Conservation (phyloP, 805 yeast species). For the Scheffersomyces spartinae region DNA sequence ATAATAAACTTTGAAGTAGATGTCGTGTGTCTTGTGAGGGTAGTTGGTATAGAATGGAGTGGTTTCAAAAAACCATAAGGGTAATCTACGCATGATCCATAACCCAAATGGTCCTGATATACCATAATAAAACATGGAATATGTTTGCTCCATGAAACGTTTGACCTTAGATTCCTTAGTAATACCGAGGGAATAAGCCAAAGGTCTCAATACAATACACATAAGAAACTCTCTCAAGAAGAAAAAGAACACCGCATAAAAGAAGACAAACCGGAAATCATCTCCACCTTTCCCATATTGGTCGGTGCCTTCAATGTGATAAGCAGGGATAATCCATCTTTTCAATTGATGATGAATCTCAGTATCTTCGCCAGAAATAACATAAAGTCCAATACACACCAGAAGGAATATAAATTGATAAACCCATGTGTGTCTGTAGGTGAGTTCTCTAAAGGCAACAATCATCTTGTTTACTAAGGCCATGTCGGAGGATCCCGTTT, state of each 20-base stretch:
- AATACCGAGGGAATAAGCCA: slow-evolving; percentile 47
- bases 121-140: slow-evolving; percentile 72
- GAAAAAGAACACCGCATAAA: slow-evolving; percentile 78
- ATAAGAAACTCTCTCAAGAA: slow-evolving; percentile 83
- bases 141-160: slow-evolving; percentile 90
- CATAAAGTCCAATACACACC: slow-evolving; percentile 30
- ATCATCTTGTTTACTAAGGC: slow-evolving; percentile 46
- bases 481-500: slow-evolving; percentile 24
- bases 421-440: slow-evolving; percentile 61
- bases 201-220: slow-evolving; percentile 70
- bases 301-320: slow-evolving; percentile 47
- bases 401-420: slow-evolving; percentile 44
- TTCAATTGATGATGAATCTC: slow-evolving; percentile 45
- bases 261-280: slow-evolving; percentile 71
- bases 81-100: slow-evolving; percentile 70
- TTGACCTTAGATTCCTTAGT: slow-evolving; percentile 43
- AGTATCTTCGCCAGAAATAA: slow-evolving; percentile 46
- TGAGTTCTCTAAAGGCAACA: slow-evolving; percentile 46
- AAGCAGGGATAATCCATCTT: slow-evolving; percentile 54
- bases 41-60: slow-evolving; percentile 65
- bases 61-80: slow-evolving; percentile 86
- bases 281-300: slow-evolving; percentile 81
- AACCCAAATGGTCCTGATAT: slow-evolving; percentile 77
- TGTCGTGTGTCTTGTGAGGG: slow-evolving; percentile 73
- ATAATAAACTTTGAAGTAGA: slow-evolving; percentile 68